Percentiles rank a stretch among this genome's conserved stretches.
Evolutionary conservation across 2,329 filamentous ascomycete species (phyloP).

Genomic region (Phoma sp.): DNA sequence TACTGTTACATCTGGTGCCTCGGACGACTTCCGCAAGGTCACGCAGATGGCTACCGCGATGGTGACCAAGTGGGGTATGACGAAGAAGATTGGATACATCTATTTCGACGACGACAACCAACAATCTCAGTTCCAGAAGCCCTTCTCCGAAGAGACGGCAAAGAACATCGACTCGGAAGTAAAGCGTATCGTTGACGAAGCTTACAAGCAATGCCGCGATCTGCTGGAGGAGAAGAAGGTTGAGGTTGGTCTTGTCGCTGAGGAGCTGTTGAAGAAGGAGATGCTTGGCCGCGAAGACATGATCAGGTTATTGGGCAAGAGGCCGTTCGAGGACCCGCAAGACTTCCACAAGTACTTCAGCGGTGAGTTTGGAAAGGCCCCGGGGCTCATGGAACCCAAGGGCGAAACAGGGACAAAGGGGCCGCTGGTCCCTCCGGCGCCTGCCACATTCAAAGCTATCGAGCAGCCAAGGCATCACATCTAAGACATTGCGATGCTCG

Average conservation of each 20-base stretch:
- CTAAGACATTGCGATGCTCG: neutral
- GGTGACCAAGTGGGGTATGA: conserved; percentile 99
- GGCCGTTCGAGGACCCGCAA: conserved; percentile 82
- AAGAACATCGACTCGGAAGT: conserved; percentile 93
- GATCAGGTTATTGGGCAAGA: conserved; percentile 81
- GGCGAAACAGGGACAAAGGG: conserved; percentile 44
- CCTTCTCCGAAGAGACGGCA: conserved; percentile 93
- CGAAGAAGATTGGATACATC: conserved; percentile 87
- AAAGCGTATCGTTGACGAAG: conserved; percentile 86
- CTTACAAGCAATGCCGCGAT: conserved; percentile 87
- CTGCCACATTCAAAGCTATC: conserved; percentile 30
- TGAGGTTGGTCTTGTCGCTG: conserved; percentile 87
- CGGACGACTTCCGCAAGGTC: conserved; percentile 98
- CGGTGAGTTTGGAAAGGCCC: conserved; percentile 45
- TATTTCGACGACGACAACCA: conserved; percentile 85
- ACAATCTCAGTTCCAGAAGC: conserved; percentile 80
- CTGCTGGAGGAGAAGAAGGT: conserved; percentile 84
- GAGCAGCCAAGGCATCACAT: conserved; percentile 14
- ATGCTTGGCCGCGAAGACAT: conserved; percentile 90
- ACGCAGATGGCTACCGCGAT: conserved; percentile 94
- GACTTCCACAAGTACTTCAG: conserved; percentile 95
- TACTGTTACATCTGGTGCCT: conserved; percentile 92
- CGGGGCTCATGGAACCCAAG: conserved; percentile 41
- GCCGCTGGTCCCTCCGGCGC: conserved; percentile 41
- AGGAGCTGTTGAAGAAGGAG: conserved; percentile 92